phyloP scores from a whole-genome alignment of 2,329 filamentous ascomycete genomes.

The Eutypella sp. region DNA sequence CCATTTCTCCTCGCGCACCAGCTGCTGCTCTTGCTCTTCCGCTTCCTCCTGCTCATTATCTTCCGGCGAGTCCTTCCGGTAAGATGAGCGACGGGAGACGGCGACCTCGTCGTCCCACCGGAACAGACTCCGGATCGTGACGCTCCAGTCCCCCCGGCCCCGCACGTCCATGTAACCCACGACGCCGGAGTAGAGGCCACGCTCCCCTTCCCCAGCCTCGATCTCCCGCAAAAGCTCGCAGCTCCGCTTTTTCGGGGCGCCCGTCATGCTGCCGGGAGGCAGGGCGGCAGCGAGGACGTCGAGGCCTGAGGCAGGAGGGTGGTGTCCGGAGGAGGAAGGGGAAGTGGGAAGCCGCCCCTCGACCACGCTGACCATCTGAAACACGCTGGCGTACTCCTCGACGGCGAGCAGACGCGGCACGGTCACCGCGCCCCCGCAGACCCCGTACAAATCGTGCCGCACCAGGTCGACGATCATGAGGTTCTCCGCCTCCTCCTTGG shows the following conservation, averaged over 20 bases:
- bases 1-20: slow-evolving; percentile 55
- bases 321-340: slow-evolving; percentile 32
- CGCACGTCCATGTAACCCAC: slow-evolving; percentile 86
- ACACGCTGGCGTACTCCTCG: slow-evolving; percentile 87
- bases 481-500: slow-evolving; percentile 93
- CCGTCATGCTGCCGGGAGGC: slow-evolving; percentile 93
- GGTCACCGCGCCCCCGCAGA: slow-evolving; percentile 68
- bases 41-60: slow-evolving; percentile 20
- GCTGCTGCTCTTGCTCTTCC: slow-evolving; percentile 20
- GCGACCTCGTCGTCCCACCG: slow-evolving; percentile 59
- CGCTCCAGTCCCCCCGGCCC: slow-evolving; percentile 83
- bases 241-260: slow-evolving; percentile 87
- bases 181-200: slow-evolving; percentile 82
- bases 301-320: slow-evolving; percentile 53
- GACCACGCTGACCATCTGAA: slow-evolving; percentile 85
- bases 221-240: slow-evolving; percentile 74
- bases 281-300: slow-evolving; percentile 73
- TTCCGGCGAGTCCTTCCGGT: slow-evolving; percentile 14
- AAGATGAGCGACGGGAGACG: slow-evolving; percentile 8
- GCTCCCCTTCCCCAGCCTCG: slow-evolving; percentile 52
- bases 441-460: slow-evolving; percentile 85
- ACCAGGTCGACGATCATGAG: slow-evolving; percentile 97
- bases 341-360: slow-evolving; percentile 55
- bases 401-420: slow-evolving; percentile 79
- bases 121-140: slow-evolving; percentile 81